These are phyloP conservation scores for Staphylotrichum longicolle DNA, from an alignment of 495 filamentous ascomycete genomes.

Conservation along the genomic window DNA sequence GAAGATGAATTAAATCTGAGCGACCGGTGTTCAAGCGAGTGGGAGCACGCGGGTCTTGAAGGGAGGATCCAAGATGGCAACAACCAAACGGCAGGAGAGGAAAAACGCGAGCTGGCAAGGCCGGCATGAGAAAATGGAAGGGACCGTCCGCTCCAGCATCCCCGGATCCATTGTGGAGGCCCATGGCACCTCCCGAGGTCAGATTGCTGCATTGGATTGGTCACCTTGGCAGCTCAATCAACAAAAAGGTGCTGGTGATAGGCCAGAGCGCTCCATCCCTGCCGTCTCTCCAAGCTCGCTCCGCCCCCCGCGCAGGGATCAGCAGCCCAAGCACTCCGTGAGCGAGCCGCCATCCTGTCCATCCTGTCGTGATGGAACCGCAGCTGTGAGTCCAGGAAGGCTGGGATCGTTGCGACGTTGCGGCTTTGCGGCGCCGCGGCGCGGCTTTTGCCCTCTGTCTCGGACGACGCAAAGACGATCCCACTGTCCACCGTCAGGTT, in stretches of 20 bases:
- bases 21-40: conserved; percentile 28
- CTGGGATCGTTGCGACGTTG: not conserved
- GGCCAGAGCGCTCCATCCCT: conserved; percentile 5
- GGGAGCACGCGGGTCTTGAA: conserved; percentile 27
- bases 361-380: conserved; percentile 4
- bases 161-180: conserved; percentile 17
- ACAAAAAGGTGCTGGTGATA: conserved; percentile 13
- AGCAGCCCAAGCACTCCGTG: conserved; percentile 11
- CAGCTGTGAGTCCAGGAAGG: not conserved
- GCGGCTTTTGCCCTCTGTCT: conserved; percentile 6
- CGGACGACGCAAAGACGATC: conserved; percentile 12
- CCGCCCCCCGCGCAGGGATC: not conserved
- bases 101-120: conserved; percentile 17
- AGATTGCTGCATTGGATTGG: conserved; percentile 14
- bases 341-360: not conserved
- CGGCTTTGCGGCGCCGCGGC: not conserved
- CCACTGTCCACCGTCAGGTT: not conserved
- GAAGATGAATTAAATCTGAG: conserved; percentile 11
- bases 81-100: conserved; percentile 13
- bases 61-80: conserved; percentile 19
- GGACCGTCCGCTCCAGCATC: not conserved
- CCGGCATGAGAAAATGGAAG: conserved; percentile 20
- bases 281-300: conserved; percentile 8
- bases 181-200: conserved; percentile 29
- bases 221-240: conserved; percentile 16